A percentile compares a stretch with the other conserved stretches of the same genome.
These are phyloP conservation scores for Balansia obtecta DNA, from an alignment of 2,329 filamentous ascomycete genomes.

Conservation along the genomic window DNA sequence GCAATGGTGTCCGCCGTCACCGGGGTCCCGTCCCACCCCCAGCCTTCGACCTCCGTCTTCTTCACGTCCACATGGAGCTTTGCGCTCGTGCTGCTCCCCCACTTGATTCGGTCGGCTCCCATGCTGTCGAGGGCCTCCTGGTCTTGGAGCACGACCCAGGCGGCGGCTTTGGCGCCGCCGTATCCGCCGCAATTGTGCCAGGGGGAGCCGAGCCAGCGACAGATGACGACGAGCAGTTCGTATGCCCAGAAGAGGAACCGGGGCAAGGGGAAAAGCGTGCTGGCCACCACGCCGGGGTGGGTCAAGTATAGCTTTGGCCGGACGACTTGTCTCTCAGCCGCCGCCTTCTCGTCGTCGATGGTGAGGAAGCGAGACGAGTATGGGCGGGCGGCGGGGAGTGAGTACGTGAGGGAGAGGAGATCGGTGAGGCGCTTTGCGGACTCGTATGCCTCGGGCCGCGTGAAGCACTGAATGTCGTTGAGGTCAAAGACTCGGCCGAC, in stretches of 20 bases:
- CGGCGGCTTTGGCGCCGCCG: conserved; percentile 60
- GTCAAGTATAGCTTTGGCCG: conserved; percentile 59
- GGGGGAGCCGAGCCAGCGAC: conserved; percentile 68
- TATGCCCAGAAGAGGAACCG: conserved; percentile 59
- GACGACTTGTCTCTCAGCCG: conserved; percentile 6
- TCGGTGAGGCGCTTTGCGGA: conserved; percentile 81
- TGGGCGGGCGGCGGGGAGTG: conserved; percentile 49
- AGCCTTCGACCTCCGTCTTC: conserved; percentile 74
- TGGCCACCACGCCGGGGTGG: conserved; percentile 80
- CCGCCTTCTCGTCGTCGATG: conserved; percentile 9
- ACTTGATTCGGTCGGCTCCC: conserved; percentile 53
- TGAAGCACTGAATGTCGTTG: conserved; percentile 66
- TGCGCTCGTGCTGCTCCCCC: conserved; percentile 63
- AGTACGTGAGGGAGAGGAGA: conserved; percentile 60
- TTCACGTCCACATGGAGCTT: conserved; percentile 49
- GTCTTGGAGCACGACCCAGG: conserved; percentile 64
- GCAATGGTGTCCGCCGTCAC: conserved; percentile 29
- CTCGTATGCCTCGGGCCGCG: conserved; percentile 59
- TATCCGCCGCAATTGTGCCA: conserved; percentile 79
- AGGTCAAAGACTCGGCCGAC: conserved; percentile 38
- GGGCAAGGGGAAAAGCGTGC: conserved; percentile 65
- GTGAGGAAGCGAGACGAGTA: conserved; percentile 46
- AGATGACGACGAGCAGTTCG: conserved; percentile 53
- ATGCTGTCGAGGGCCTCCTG: conserved; percentile 47
- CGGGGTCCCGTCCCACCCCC: conserved; percentile 59